Percentiles rank a stretch among this genome's conserved stretches.
These are phyloP conservation scores for Gremmenia infestans DNA, from an alignment of 2,329 filamentous ascomycete species.

Conservation along the genomic window DNA sequence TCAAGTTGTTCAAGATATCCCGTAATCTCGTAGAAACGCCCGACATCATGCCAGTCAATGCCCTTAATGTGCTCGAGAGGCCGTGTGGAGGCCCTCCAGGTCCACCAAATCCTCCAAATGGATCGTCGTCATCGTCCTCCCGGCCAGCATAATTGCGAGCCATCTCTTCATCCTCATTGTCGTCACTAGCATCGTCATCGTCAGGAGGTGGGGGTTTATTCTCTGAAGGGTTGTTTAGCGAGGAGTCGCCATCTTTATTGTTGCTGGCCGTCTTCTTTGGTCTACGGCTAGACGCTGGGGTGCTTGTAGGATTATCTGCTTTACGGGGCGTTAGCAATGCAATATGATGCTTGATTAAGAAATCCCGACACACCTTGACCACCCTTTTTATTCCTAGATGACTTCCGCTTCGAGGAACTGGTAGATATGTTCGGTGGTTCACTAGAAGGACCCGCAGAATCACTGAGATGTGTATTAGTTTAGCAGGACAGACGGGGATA, in stretches of 20 bases:
- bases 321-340: slow-evolving; percentile 12
- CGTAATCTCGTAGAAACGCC: slow-evolving; percentile 75
- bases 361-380: slow-evolving; percentile 41
- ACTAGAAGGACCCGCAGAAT: slow-evolving; percentile 59
- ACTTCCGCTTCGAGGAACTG: slow-evolving; percentile 66
- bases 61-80: slow-evolving; percentile 76
- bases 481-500: slow-evolving; percentile 6
- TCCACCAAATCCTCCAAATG: slow-evolving; percentile 63
- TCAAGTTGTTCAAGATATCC: slow-evolving; percentile 69
- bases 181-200: slow-evolving; percentile 46
- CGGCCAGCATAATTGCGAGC: slow-evolving; percentile 45
- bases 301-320: slow-evolving; percentile 32
- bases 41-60: slow-evolving; percentile 87
- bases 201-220: slow-evolving; percentile 20
- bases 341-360: not conserved
- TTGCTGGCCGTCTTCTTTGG: slow-evolving; percentile 50
- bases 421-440: slow-evolving; percentile 49
- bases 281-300: slow-evolving; percentile 26
- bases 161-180: slow-evolving; percentile 60
- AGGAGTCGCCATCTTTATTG: slow-evolving; percentile 66
- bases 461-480: slow-evolving; percentile 40
- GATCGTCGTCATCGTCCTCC: slow-evolving; percentile 55
- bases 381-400: slow-evolving; percentile 64
- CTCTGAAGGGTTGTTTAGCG: slow-evolving; percentile 44
- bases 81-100: slow-evolving; percentile 57